These are phyloP conservation scores for Mortierella sp. DNA, from an alignment of 371 early-diverging fungal genomes.

Conservation along the genomic window DNA sequence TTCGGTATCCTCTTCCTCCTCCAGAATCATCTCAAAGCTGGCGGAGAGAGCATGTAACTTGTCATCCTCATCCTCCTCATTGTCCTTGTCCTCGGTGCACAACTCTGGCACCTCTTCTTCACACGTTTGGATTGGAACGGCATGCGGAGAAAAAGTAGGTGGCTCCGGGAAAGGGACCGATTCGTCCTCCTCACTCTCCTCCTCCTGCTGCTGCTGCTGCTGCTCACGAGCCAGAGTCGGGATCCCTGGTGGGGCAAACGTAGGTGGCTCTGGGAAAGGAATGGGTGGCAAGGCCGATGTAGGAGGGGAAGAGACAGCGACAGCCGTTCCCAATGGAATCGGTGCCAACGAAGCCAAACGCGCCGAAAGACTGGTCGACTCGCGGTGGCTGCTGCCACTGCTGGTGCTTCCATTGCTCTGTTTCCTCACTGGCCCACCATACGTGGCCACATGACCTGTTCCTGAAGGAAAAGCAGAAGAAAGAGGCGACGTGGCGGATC, in stretches of 20 bases:
- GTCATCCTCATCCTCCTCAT: background rate
- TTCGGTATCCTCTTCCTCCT: conserved; percentile 23
- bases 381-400: no score
- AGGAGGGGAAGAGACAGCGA: conserved; percentile 25
- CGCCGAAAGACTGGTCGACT: conserved; percentile 11
- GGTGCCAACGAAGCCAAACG: conserved; percentile 25
- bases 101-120: background rate
- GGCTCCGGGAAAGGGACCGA: conserved; percentile 13
- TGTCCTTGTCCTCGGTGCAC: background rate
- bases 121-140: background rate
- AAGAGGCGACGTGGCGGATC: conserved; percentile 22
- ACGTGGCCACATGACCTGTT: no score
- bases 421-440: conserved; percentile 21
- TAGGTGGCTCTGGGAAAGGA: conserved; percentile 2
- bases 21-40: conserved; percentile 32
- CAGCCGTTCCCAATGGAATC: conserved; percentile 20
- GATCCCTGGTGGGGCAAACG: background rate
- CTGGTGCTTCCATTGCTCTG: no score
- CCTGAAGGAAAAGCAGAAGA: background rate
- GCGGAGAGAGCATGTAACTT: no score
- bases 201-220: background rate
- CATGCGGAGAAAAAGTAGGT: background rate
- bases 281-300: conserved; percentile 36
- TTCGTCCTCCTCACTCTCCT: background rate
- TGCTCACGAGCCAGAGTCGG: no score